Percentiles rank a stretch among this genome's conserved stretches.
phyloP scores from a whole-genome alignment of 2,329 filamentous ascomycete species.

The Didymella arachidicola region DNA sequence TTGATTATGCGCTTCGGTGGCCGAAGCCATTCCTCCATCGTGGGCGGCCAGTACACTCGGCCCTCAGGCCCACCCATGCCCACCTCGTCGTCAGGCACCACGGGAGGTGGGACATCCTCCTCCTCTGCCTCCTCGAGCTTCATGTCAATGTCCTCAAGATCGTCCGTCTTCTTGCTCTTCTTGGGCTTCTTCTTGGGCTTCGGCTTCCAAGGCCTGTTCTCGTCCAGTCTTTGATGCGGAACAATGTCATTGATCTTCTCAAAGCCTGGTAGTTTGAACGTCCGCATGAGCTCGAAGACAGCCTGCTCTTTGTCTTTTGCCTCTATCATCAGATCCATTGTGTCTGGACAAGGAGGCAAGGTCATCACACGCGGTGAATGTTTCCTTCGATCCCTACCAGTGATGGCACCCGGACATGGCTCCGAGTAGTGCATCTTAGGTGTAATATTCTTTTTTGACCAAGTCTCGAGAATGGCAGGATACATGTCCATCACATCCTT shows the following conservation, averaged over 20 bases:
- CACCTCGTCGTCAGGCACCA: slow-evolving; percentile 72
- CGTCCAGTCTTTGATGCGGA: slow-evolving; percentile 78
- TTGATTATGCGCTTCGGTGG: slow-evolving; percentile 77
- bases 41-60: slow-evolving; percentile 88
- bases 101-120: slow-evolving; percentile 46
- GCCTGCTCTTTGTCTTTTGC: slow-evolving; percentile 98
- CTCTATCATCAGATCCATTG: slow-evolving; percentile 99
- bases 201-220: slow-evolving; percentile 63
- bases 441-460: slow-evolving; percentile 81
- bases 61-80: slow-evolving; percentile 85
- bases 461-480: slow-evolving; percentile 81
- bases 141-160: slow-evolving; percentile 50
- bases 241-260: slow-evolving; percentile 78
- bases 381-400: slow-evolving; percentile 79
- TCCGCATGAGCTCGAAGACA: slow-evolving; percentile 92
- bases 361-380: slow-evolving; percentile 81
- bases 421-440: slow-evolving; percentile 99
- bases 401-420: slow-evolving; percentile 76
- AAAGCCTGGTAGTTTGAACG: slow-evolving; percentile 82
- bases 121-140: slow-evolving; percentile 52
- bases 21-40: slow-evolving; percentile 88
- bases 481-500: slow-evolving; percentile 79
- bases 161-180: slow-evolving; percentile 55
- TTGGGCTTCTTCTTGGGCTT: slow-evolving; percentile 54
- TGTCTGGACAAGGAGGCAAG: slow-evolving; percentile 79